Conservation (phyloP, 805 yeast species). For the Zygotorulaspora sp. region DNA sequence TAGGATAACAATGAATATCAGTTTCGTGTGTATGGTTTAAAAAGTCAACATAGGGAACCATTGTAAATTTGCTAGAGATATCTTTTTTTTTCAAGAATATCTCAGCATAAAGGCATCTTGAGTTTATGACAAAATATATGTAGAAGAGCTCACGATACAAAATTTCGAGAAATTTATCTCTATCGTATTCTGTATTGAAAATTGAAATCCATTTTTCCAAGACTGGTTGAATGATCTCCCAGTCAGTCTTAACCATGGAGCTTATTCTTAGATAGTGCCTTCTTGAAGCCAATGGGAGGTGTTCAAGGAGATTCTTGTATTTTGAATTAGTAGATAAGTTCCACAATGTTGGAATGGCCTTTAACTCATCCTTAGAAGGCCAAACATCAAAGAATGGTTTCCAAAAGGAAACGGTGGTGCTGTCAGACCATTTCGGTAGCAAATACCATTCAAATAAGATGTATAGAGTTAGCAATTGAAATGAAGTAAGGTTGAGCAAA, state of each 20-base stretch:
- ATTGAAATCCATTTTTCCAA: slow-evolving; percentile 20
- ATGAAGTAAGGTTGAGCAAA: slow-evolving; percentile 47
- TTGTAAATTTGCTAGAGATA: slow-evolving; percentile 61
- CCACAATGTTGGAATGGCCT: slow-evolving; percentile 64
- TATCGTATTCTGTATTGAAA: slow-evolving; percentile 3
- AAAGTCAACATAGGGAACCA: slow-evolving; percentile 90
- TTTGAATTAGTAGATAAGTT: slow-evolving; percentile 27
- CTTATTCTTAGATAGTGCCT: slow-evolving; percentile 41
- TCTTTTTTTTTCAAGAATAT: slow-evolving; percentile 50
- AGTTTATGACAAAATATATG: slow-evolving; percentile 85
- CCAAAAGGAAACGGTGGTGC: slow-evolving; percentile 50
- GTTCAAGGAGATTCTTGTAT: slow-evolving; percentile 30
- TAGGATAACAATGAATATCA: slow-evolving; percentile 51
- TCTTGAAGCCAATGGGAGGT: slow-evolving; percentile 44
- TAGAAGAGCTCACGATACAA: slow-evolving; percentile 43
- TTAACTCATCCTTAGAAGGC: slow-evolving; percentile 54
- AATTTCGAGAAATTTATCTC: slow-evolving; percentile 3
- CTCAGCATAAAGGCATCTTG: slow-evolving; percentile 82
- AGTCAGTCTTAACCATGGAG: slow-evolving; percentile 45
- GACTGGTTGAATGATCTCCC: slow-evolving; percentile 33
- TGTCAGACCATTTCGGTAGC: slow-evolving; percentile 24
- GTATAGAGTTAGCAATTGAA: slow-evolving; percentile 54
- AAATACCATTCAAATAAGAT: slow-evolving; percentile 30
- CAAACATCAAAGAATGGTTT: slow-evolving; percentile 59
- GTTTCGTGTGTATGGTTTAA: slow-evolving; percentile 58